A percentile compares a stretch with the other conserved stretches of the same genome.
These are phyloP conservation scores for Russula vinacea DNA, from an alignment of 768 basidiomycete species.

Conservation along the genomic window DNA sequence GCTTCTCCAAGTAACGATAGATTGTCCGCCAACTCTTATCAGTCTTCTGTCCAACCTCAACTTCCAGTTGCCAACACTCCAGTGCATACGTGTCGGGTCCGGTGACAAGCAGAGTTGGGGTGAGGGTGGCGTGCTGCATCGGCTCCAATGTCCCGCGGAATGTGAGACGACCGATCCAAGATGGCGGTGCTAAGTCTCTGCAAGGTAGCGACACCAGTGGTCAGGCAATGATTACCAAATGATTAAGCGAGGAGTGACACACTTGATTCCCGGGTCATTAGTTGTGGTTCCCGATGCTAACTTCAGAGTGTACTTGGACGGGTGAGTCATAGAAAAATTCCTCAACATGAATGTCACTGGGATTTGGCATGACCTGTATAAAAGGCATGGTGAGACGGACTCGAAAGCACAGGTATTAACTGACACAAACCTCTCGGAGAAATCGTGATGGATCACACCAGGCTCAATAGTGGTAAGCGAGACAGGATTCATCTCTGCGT, in stretches of 20 bases:
- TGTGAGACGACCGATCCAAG: slow-evolving; percentile 64
- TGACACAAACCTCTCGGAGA: slow-evolving; percentile 55
- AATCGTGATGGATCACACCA: slow-evolving; percentile 56
- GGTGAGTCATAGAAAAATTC: slow-evolving; percentile 68
- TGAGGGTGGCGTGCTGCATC: slow-evolving; percentile 43
- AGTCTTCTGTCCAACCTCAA: slow-evolving; percentile 50
- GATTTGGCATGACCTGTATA: slow-evolving; percentile 51
- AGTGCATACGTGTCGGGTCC: slow-evolving; percentile 64
- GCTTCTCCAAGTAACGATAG: slow-evolving; percentile 43
- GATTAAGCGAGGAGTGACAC: slow-evolving; percentile 5
- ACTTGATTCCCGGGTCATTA: slow-evolving; percentile 30
- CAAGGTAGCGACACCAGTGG: neutral
- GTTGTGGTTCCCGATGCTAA: slow-evolving; percentile 37
- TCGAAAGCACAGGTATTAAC: neutral
- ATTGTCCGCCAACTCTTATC: slow-evolving; percentile 37
- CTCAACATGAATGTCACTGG: slow-evolving; percentile 56
- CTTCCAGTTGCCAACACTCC: slow-evolving; percentile 66
- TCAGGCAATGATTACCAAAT: neutral
- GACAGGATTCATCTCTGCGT: slow-evolving; percentile 73
- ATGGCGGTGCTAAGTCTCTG: slow-evolving; percentile 49
- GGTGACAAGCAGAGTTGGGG: slow-evolving; percentile 55
- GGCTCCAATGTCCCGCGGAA: slow-evolving; percentile 60
- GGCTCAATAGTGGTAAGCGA: slow-evolving; percentile 46
- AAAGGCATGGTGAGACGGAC: slow-evolving; percentile 10
- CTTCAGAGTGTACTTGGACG: slow-evolving; percentile 55